Base-by-base conservation (phyloP, 768 basidiomycete species). In the Termitomyces sp. region DNA sequence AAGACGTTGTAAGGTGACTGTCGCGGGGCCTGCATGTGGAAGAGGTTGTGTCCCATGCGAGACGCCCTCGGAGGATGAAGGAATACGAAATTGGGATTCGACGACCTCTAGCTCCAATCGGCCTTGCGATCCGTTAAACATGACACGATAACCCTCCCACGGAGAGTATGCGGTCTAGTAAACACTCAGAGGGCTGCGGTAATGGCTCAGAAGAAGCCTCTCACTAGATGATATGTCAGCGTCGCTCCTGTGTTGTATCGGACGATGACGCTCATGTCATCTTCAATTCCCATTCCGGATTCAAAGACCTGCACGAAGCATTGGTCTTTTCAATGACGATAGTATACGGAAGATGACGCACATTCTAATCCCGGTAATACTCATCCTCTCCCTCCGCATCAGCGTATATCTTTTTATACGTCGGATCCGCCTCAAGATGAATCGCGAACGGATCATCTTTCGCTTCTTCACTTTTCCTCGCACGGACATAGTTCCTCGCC, bases 81-180 rank as follows among this genome's bases (percentile, higher is more conserved):
- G 69, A 17, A 71, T 61, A 2, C 74, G 71, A 59, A 66, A 74
- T 54, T 69, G 63, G 16, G 72, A 75, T 61, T 82, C 81, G 34
- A 80, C 78, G 34, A 80, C 79, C 57, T 77, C 77, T 16, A 81
- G 71, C 67, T 82, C 81, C 5, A 81, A 74, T 16, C 81, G 74
- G 9, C 81, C 80, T 17, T 73, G 70, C n/a, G 75, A 76, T 4
- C 80, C 79, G 65, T 81, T 81, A 70, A 81, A 79, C 75, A 78
- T 78, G 46, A 81, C 79, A 53, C 73, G 71, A 61, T 81, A 81
- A 6, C 79, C 79, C 63, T 77, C 75, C 76, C 75, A 76, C 17
- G 75, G 75, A 16, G 74, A 73, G 55, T 77, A 77, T 8, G 74
- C 74, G 14, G 75, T 77, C 72, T 74, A n/a, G 19, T 29, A 11